Evolutionary conservation across 139 green algal genomes (phyloP), one percentile per base, ranked within the genome.

Genomic region (Chlamydomonas sp.): DNA sequence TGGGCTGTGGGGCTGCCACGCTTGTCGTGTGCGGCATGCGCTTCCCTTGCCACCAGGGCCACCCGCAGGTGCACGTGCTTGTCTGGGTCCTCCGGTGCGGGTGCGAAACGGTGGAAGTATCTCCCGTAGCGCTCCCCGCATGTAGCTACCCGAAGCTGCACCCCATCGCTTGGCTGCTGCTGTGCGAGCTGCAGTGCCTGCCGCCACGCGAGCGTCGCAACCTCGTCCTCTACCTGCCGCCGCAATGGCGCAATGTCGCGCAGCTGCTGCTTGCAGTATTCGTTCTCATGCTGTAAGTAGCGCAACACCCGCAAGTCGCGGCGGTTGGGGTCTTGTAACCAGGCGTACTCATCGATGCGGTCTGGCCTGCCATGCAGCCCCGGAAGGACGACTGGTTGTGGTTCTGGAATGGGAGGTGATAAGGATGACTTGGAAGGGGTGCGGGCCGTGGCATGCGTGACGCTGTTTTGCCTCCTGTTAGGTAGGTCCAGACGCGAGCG

Each of bases 241-340:
- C 74, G 57, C 64, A 83, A 57, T 1, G 31, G 75, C 17, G 3
- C 9, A 0, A 88, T 58, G 18, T 77, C 49, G 3, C 75, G 63
- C 3, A 88, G 84, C 58, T 83, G 84, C 57, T 67, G 57, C 66
- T 77, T 68, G 18, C 57, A 49, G 17, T 88, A 83, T 12, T 83
- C 64, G 17, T 88, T 68, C 63, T 88, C 84, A 57, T 88, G 84
- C 18, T 83, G 63, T 49, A 88, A 57, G 17, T 83, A 83, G 8
- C 10, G 63, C 17, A 83, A 57, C n/a, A 78, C 84, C 0, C 18
- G 16, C 0, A 57, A 57, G 62, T 88, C 18, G 63, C 75, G 63
- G 4, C 64, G 74, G 4, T 61, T 61, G 9, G 84, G 77, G 77
- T 80, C 84, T 3, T 80, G 49, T 2, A 88, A 57, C 84, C 84